phyloP scores from a whole-genome alignment of 345 rosid species.

The Laguncularia racemosa region DNA sequence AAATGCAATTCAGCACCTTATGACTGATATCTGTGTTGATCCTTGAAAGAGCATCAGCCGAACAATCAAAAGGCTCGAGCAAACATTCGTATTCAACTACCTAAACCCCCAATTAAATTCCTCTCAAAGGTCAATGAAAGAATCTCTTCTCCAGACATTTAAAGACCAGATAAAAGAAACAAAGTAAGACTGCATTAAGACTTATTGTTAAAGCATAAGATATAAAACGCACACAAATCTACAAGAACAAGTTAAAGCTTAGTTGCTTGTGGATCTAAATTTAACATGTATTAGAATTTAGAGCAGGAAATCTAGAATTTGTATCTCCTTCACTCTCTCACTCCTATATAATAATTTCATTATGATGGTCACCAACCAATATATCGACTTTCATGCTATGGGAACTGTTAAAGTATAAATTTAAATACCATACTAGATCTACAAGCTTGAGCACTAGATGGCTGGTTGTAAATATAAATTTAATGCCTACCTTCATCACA shows the following conservation, averaged over 20 bases:
- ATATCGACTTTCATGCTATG: no score
- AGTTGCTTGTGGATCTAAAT: no score
- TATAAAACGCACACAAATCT: not conserved
- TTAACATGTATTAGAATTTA: no score
- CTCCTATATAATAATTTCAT: no score
- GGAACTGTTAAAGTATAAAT: no score
- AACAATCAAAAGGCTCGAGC: conserved; percentile 61
- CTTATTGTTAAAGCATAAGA: no score
- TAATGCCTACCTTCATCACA: conserved; percentile 37
- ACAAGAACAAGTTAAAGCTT: conserved; percentile 3
- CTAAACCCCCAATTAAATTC: conserved; percentile 29
- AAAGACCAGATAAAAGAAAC: conserved; percentile 6
- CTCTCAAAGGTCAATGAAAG: conserved; percentile 3
- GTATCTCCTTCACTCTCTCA: no score
- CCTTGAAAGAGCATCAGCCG: conserved; percentile 65
- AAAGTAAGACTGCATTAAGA: conserved; percentile 1
- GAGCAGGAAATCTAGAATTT: no score
- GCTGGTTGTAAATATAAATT: not conserved
- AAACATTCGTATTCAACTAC: conserved; percentile 32
- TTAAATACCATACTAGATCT: no score
- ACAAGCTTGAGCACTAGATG: no score
- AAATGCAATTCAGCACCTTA: conserved; percentile 28
- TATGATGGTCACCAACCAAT: no score
- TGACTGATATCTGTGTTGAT: conserved; percentile 25
- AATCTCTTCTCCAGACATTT: conserved; percentile 6